Base-by-base conservation (phyloP, 1,284 basidiomycete species). In the Ustilago crameri region DNA sequence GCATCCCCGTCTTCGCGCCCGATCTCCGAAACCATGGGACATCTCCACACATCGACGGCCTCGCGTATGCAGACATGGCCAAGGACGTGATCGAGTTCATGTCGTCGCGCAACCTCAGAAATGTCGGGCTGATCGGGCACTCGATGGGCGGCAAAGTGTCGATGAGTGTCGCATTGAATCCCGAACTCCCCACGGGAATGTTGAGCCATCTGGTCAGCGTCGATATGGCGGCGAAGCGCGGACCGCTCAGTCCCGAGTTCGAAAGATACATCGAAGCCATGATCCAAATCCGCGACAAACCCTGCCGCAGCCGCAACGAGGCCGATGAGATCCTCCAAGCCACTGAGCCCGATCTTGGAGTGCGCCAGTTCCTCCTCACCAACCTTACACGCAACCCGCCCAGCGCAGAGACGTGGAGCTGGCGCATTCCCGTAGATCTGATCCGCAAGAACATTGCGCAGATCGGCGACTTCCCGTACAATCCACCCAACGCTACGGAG, bases 141-240 rank as follows among this genome's bases (percentile, higher is more conserved):
- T 93, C 92, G 2, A 93, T 94, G 91, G 93, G 93, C 58, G 93
- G 93, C 14, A 95, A 95, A 83, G 91, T 89, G 1, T 91, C 90
- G 0, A 93, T 93, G 91, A 82, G 90, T 1, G 84, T 91, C 27
- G 91, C 92, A 0, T 87, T 95, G 22, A 81, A 85, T 55, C 86
- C 76, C 84, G 87, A 27, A 80, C 17, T 84, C 84, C 45, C 84
- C 86, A 3, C 83, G 17, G 27, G 56, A 40, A 48, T 54, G 55
- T 37, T 95, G 17, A 84, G 86, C 14, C 85, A 89, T 38, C 87
- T 94, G n/a, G 87, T 94, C 50, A 87, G 92, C 7, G 91, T 88
- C 10, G 93, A 95, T 83, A 92, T 95, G 62, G 87, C 91, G 0
- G 93, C 93, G 0, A 86, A 88, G 1, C 86, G 86, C 44, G 89